Evolutionary conservation across 1,284 basidiomycete genomes (phyloP).

Genomic region (Abortiporus biennis): DNA sequence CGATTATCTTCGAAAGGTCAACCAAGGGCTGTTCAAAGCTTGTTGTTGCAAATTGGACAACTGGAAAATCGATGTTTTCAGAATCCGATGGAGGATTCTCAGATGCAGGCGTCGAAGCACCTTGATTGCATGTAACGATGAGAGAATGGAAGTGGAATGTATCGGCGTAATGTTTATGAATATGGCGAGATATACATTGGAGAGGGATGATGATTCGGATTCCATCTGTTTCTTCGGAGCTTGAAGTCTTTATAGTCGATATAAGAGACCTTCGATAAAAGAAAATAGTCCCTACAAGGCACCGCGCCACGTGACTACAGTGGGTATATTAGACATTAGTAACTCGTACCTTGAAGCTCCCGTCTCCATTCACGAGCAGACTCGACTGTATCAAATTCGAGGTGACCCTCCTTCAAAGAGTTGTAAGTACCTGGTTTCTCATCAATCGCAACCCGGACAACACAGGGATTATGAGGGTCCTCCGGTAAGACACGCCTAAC

Average conservation of each 20-base stretch:
- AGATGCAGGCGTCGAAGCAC: not conserved
- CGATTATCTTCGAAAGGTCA: not conserved
- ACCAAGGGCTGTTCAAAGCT: slow-evolving; percentile 3
- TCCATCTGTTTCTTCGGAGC: slow-evolving; percentile 31
- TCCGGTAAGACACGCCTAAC: slow-evolving; percentile 35
- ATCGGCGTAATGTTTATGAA: slow-evolving; percentile 10
- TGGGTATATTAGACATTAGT: not conserved
- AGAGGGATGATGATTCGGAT: slow-evolving; percentile 54
- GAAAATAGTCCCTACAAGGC: slow-evolving; percentile 35
- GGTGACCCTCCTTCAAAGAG: slow-evolving; percentile 20
- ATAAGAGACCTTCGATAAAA: slow-evolving; percentile 37
- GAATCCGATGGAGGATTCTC: not conserved
- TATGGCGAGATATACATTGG: slow-evolving; percentile 30
- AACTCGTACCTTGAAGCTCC: slow-evolving; percentile 38
- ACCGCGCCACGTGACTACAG: not conserved
- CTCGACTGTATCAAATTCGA: slow-evolving; percentile 57
- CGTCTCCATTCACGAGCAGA: slow-evolving; percentile 56
- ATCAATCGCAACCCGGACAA: slow-evolving; percentile 34
- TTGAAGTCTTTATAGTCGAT: slow-evolving; percentile 21
- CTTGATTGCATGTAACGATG: slow-evolving; percentile 4
- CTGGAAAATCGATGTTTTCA: slow-evolving; percentile 2
- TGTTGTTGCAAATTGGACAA: slow-evolving; percentile 8
- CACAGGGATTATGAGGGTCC: slow-evolving; percentile 37
- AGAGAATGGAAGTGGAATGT: slow-evolving; percentile 15
- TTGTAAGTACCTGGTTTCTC: slow-evolving; percentile 12